These are phyloP conservation scores for Talaromyces thailandensis DNA, from an alignment of 495 filamentous ascomycete genomes.

Conservation along the genomic window DNA sequence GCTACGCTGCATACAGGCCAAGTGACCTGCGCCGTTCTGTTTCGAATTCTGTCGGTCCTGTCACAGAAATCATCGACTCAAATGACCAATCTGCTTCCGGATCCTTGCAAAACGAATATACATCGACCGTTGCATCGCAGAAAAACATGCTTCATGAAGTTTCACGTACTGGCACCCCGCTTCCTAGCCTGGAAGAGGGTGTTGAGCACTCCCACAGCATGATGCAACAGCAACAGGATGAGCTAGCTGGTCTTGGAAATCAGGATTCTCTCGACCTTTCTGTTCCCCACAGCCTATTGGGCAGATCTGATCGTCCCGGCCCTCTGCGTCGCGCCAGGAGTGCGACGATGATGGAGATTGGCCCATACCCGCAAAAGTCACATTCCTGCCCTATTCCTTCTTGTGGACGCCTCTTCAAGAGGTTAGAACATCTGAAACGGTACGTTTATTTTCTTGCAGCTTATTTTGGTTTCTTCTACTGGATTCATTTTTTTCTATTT, in stretches of 20 bases:
- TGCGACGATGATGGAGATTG: conserved; percentile 92
- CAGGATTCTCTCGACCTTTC: conserved; percentile 51
- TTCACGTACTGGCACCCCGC: conserved; percentile 80
- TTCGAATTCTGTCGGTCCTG: conserved; percentile 78
- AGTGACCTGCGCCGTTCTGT: conserved; percentile 88
- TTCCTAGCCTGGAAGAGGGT: conserved; percentile 71
- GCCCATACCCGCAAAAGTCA: conserved; percentile 93
- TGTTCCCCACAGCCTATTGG: conserved; percentile 50
- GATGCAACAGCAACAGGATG: conserved; percentile 48
- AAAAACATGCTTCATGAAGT: conserved; percentile 72
- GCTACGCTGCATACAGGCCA: conserved; percentile 58
- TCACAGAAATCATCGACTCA: conserved; percentile 66
- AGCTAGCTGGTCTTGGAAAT: conserved; percentile 55
- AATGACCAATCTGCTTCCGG: conserved; percentile 57
- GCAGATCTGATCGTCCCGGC: conserved; percentile 54
- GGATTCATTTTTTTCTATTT: conserved; percentile 4
- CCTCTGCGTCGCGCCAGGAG: conserved; percentile 86
- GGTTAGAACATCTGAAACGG: conserved; percentile 98
- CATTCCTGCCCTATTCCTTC: conserved; percentile 99
- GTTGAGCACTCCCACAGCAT: conserved; percentile 58
- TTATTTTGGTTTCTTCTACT: neutral
- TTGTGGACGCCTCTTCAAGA: conserved; percentile 95
- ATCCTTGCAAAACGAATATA: conserved; percentile 41
- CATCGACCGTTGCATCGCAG: conserved; percentile 58
- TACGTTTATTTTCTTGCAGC: conserved; percentile 40